Base-by-base conservation (phyloP, 2,329 filamentous ascomycete species). In the Fusarium coffeatum region DNA sequence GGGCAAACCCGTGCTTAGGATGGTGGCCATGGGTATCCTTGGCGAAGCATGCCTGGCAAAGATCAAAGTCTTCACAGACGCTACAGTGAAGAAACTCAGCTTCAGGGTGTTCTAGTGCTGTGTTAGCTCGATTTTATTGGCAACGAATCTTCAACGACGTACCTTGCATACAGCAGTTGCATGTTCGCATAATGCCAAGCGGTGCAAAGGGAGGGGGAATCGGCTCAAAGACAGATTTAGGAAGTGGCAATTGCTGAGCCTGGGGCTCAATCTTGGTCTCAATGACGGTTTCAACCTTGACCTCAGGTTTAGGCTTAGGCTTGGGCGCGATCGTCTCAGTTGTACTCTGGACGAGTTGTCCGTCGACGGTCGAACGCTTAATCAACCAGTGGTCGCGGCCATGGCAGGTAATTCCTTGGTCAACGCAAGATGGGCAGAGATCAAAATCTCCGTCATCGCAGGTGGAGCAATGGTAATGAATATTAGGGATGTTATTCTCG, bases 361-460 rank as follows among this genome's bases (percentile, higher is more conserved):
- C 95, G 63, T 94, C 87, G 75, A 90, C 86, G 67, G 97, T 88
- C 68, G 89, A 89, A 62, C 96, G 91, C 88, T 97, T 98, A 80
- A 98, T 95, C 80, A 99, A 85, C 94, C 94, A 98, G 82, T 99
- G 96, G 68, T 89, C 87, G 30, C 90, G 87, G 60, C 90, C 90
- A 68, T 90, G 87, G 83, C 97, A 99, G 42, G 92, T 88, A 61
- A 92, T 85, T 68, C 94, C 94, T 43, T 85, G 83, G 51, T 90
- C 87, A 49, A 98, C 89, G 76, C 96, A 99, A 8, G 84, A 80
- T 69, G 90, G 87, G 85, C 97, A 99, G 30, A 99, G 88, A 77
- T 99, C 96, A 76, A 94, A 99, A 79, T 99, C 96, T 42, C 95
- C 96, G 60, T 92, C 89, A 70, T 98, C 93, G 78, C 96, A 99